phyloP scores from a whole-genome alignment of 495 filamentous ascomycete genomes.

The Penicillium argentinense region DNA sequence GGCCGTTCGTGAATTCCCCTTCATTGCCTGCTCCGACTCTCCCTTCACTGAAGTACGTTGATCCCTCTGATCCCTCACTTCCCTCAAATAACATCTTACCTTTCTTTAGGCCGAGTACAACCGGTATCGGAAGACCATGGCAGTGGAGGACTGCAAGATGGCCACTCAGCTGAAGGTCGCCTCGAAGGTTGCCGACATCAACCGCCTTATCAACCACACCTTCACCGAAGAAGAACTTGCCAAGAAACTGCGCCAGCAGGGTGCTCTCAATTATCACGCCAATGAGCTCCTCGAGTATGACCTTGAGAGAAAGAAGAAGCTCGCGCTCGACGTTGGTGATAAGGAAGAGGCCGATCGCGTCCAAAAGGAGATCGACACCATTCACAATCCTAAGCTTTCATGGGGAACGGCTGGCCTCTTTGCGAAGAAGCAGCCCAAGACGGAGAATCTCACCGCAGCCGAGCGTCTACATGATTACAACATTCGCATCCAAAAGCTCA shows the following conservation, averaged over 20 bases:
- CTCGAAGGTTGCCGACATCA: conserved; percentile 78
- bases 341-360: conserved; percentile 57
- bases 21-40: conserved; percentile 78
- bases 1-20: conserved; percentile 73
- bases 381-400: conserved; percentile 68
- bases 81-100: conserved; percentile 15
- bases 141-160: conserved; percentile 66
- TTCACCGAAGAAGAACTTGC: conserved; percentile 81
- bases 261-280: conserved; percentile 58
- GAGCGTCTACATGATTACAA: conserved; percentile 78
- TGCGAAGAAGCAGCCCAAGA: conserved; percentile 38
- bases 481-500: conserved; percentile 71
- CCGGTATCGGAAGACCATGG: conserved; percentile 76
- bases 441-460: conserved; percentile 55
- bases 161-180: conserved; percentile 65
- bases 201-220: conserved; percentile 67
- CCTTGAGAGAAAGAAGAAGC: conserved; percentile 58
- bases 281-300: conserved; percentile 63
- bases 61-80: neutral
- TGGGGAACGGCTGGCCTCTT: conserved; percentile 62
- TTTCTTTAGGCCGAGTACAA: conserved; percentile 66
- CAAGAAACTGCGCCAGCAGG: conserved; percentile 70
- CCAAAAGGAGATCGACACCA: conserved; percentile 64
- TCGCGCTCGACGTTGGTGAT: conserved; percentile 64
- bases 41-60: conserved; percentile 67